Conservation (phyloP, 495 filamentous ascomycete genomes). For the Friedmanniomyces simplex region DNA sequence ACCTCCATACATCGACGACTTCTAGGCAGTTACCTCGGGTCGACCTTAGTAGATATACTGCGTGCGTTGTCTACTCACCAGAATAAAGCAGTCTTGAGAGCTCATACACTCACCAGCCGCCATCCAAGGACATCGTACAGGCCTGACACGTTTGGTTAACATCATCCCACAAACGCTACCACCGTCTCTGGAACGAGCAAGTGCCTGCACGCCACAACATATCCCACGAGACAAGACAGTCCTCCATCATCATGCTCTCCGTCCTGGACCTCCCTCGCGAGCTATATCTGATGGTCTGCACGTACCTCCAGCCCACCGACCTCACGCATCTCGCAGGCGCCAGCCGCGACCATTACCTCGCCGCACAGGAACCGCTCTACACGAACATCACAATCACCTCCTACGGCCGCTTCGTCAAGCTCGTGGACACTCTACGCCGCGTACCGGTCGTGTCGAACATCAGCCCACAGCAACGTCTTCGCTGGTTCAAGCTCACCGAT, state of each 20-base stretch:
- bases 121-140: too few species aligned
- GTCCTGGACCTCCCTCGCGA: conserved; percentile 8
- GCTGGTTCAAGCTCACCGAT: conserved; percentile 9
- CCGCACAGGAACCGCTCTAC: conserved; percentile 13
- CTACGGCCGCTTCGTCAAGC: background rate
- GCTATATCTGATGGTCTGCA: conserved; percentile 7
- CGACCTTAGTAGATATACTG: too few species aligned
- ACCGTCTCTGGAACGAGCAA: too few species aligned
- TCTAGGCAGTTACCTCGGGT: too few species aligned
- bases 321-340: conserved; percentile 2
- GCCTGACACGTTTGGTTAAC: too few species aligned
- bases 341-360: conserved; percentile 3
- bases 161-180: too few species aligned
- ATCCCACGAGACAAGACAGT: too few species aligned
- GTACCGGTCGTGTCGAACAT: conserved; percentile 1
- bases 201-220: too few species aligned
- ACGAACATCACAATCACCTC: background rate
- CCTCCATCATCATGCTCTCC: conserved; percentile 3
- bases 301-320: background rate
- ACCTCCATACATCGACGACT: too few species aligned
- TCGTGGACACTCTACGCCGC: conserved; percentile 2
- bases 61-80: too few species aligned
- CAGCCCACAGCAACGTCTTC: conserved; percentile 1
- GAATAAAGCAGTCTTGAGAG: too few species aligned
- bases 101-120: too few species aligned